Evolutionary conservation across 345 rosid species (phyloP).

Genomic region (Citrus inodora): DNA sequence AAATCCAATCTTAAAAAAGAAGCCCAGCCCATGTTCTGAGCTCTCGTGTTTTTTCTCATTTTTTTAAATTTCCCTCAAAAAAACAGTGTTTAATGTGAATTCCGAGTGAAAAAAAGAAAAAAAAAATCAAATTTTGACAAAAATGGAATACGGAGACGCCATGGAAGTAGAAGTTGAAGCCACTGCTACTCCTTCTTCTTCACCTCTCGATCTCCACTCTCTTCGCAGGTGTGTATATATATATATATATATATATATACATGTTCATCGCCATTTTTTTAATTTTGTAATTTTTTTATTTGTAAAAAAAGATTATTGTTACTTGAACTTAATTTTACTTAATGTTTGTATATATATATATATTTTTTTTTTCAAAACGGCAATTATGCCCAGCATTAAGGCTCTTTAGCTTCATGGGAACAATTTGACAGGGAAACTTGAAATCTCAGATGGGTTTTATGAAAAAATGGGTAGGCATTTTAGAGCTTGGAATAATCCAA

Average conservation of each 20-base stretch:
- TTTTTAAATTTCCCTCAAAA: constrained; percentile 19
- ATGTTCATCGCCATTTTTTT: neutral
- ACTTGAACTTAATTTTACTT: neutral
- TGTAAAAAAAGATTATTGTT: too few species aligned
- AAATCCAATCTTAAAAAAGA: too few species aligned
- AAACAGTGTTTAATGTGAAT: neutral
- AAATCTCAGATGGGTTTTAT: constrained; percentile 23
- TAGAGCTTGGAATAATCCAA: constrained; percentile 35
- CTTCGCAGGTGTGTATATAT: constrained; percentile 28
- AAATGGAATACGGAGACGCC: neutral
- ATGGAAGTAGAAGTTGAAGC: constrained; percentile 28
- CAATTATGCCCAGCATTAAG: neutral
- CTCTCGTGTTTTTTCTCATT: neutral
- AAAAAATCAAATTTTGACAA: neutral
- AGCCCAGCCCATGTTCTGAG: neutral
- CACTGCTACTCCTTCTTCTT: constrained; percentile 10
- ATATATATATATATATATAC: neutral
- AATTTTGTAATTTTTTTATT: neutral
- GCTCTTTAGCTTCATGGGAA: constrained; percentile 28
- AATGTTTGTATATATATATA: too few species aligned
- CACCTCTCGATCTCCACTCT: constrained; percentile 32
- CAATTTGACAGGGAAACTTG: constrained; percentile 31
- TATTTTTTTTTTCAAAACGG: too few species aligned
- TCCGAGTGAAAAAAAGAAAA: neutral
- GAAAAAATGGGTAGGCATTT: constrained; percentile 35